These are phyloP conservation scores for Aspergillus flavus DNA, from an alignment of 2,329 filamentous ascomycete species.

Conservation along the genomic window DNA sequence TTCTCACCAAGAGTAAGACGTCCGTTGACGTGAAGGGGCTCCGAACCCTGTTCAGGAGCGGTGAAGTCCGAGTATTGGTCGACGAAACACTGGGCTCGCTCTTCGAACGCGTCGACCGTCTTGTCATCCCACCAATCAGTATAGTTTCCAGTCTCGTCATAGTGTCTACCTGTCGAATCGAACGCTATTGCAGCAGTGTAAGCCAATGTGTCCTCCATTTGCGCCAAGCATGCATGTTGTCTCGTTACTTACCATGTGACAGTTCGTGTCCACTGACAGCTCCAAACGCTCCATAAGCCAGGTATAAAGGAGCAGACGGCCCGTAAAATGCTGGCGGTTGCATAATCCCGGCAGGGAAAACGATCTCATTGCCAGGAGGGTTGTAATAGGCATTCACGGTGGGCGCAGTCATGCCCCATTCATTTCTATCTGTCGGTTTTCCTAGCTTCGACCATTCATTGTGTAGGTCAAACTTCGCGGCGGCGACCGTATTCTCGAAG, in stretches of 20 bases:
- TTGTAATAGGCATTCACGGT: conserved; percentile 71
- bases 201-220: not conserved
- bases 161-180: conserved; percentile 66
- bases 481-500: conserved; percentile 61
- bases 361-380: conserved; percentile 66
- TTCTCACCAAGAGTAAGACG: conserved; percentile 68
- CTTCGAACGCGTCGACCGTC: conserved; percentile 61
- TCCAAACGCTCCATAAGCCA: conserved; percentile 71
- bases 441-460: conserved; percentile 61
- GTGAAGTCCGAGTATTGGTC: conserved; percentile 68
- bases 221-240: not conserved
- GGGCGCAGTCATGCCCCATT: conserved; percentile 63
- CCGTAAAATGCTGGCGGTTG: conserved; percentile 68
- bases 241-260: conserved; percentile 53
- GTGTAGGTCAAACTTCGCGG: conserved; percentile 52
- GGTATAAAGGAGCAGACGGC: conserved; percentile 61
- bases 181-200: conserved; percentile 51
- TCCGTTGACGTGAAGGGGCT: conserved; percentile 64
- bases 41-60: conserved; percentile 58
- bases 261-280: conserved; percentile 70
- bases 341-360: conserved; percentile 71
- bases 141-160: conserved; percentile 65
- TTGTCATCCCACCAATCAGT: conserved; percentile 68
- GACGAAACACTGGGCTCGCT: conserved; percentile 66
- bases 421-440: conserved; percentile 61